Base-by-base conservation (phyloP, 139 green algal species). In the Chlorella sorokiniana region DNA sequence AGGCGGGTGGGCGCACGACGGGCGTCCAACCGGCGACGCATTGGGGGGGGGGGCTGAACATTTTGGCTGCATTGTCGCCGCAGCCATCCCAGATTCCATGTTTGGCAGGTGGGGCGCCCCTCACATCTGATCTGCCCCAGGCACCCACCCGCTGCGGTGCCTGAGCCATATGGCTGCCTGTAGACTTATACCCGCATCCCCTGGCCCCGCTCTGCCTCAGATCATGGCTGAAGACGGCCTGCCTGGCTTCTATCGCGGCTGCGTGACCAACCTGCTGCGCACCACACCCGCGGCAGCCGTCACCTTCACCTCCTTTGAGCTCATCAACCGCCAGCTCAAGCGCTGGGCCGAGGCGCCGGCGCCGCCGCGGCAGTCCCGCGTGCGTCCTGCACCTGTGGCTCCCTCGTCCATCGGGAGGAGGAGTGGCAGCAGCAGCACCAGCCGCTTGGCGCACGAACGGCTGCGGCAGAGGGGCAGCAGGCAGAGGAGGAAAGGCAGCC, bases 261-360 rank as follows among this genome's bases (percentile, higher is more conserved):
- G 92, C 69, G 79, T 78, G 7, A 96, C 95, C 5, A 99, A 99
- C 90, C 91, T 99, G 51, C 37, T 98, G 67, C 88, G 96, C 22
- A 99, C 96, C 22, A 98, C 95, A 2, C 96, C 96, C 22, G 95
- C 96, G 11, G 96, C 96, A 29, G 97, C 97, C 14, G 92, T 99
- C 38, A 99, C 96, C 14, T 99, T 99, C 88, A 99, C 96, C 3
- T 94, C 82, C 54, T 99, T 97, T 81, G 96, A 99, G 89, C 82
- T 99, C 9, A 95, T 99, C 8, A 86, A 90, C 9, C 89, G 96
- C 4, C 67, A 88, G 7, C 76, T 99, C 29, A 84, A 87, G 38
- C 63, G 62, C 3, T 88, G 84, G 84, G 79, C 78, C 2, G 78
- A 81, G 51, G 20, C 45, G 27, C 37, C 35, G 37, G 29, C 65